Conservation (phyloP, 2,329 filamentous ascomycete genomes). For the Talaromyces sp. region DNA sequence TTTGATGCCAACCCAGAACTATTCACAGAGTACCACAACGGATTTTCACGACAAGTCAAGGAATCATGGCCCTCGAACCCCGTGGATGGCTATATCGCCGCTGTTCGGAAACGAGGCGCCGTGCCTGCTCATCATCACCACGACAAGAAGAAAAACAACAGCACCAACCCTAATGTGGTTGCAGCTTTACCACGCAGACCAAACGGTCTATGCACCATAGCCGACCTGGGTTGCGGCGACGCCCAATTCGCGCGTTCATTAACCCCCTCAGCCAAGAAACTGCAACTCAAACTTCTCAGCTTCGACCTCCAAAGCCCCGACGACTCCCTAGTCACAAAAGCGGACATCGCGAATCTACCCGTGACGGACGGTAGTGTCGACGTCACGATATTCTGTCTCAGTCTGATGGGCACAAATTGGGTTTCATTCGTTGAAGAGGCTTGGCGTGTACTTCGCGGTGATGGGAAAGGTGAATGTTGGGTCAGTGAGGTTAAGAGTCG, state of each 20-base stretch:
- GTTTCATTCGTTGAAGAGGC: conserved; percentile 94
- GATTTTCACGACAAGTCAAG: conserved; percentile 90
- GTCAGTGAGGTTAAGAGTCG: conserved; percentile 94
- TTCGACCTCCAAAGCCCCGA: conserved; percentile 80
- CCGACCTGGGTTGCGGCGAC: conserved; percentile 90
- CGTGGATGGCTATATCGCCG: conserved; percentile 75
- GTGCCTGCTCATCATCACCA: conserved; percentile 36
- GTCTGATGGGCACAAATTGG: conserved; percentile 99
- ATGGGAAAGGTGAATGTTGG: conserved; percentile 81
- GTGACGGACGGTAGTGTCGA: conserved; percentile 70
- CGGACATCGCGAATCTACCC: conserved; percentile 82
- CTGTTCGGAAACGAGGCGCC: conserved; percentile 64
- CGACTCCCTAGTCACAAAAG: conserved; percentile 67
- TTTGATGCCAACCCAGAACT: conserved; percentile 85
- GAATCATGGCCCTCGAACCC: conserved; percentile 92
- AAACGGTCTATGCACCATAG: conserved; percentile 68
- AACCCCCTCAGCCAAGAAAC: conserved; percentile 53
- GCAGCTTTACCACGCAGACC: conserved; percentile 60
- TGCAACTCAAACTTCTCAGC: conserved; percentile 70
- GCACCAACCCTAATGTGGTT: too few species aligned
- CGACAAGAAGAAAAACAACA: conserved; percentile 30
- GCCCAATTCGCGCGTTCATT: conserved; percentile 71
- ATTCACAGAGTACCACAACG: conserved; percentile 93
- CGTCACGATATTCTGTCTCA: conserved; percentile 89
- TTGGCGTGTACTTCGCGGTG: conserved; percentile 83